phyloP scores from a whole-genome alignment of 805 yeast species.

The Candida stauntonica region DNA sequence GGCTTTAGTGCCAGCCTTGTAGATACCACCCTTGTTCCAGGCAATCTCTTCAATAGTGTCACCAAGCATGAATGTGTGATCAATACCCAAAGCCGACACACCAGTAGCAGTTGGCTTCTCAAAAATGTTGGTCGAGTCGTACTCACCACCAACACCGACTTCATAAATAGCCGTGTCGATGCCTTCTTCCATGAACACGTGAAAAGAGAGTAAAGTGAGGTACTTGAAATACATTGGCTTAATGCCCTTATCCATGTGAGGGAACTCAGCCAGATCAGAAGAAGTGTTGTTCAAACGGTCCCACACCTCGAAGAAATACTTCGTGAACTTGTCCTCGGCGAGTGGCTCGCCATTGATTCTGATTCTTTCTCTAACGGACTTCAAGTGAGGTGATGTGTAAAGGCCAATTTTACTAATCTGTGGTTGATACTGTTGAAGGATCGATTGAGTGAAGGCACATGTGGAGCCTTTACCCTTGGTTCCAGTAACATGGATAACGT shows the following conservation, averaged over 20 bases:
- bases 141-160: slow-evolving; percentile 98
- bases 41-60: slow-evolving; percentile 84
- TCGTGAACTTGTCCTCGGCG: slow-evolving; percentile 72
- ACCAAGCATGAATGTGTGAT: slow-evolving; percentile 79
- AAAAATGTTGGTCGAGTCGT: slow-evolving; percentile 91
- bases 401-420: slow-evolving; percentile 68
- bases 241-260: slow-evolving; percentile 65
- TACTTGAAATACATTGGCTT: slow-evolving; percentile 94
- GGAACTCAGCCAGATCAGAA: slow-evolving; percentile 56
- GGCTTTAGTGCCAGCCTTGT: slow-evolving; percentile 65
- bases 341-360: slow-evolving; percentile 85
- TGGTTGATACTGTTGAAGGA: slow-evolving; percentile 55
- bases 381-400: slow-evolving; percentile 95
- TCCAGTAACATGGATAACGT: slow-evolving; percentile 90
- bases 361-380: slow-evolving; percentile 87
- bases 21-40: slow-evolving; percentile 95
- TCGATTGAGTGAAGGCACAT: slow-evolving; percentile 87
- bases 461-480: slow-evolving; percentile 99
- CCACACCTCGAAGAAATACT: slow-evolving; percentile 94
- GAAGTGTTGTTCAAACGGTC: slow-evolving; percentile 60
- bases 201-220: slow-evolving; percentile 85
- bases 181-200: slow-evolving; percentile 80
- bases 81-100: slow-evolving; percentile 82
- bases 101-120: slow-evolving; percentile 80
- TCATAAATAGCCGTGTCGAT: slow-evolving; percentile 95